Base-by-base conservation (phyloP, 345 rosid species). In the Dovyalis caffra region DNA sequence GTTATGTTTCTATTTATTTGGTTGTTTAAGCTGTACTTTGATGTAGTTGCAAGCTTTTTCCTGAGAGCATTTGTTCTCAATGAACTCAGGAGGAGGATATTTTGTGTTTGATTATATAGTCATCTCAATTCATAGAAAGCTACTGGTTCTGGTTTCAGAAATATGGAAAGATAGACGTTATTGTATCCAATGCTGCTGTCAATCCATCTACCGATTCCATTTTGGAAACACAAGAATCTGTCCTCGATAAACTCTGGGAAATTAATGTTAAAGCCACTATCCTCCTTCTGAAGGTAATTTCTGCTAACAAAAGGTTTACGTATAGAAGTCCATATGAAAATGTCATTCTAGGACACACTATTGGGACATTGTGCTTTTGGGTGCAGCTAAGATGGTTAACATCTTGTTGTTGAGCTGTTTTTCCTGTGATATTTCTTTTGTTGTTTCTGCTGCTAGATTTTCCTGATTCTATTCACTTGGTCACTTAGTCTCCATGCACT, bases 231-330 rank as follows among this genome's bases (percentile, higher is more conserved):
- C 69, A 85, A 82, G 98, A 84, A 72, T 82, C 88, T 18, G 83
- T 89, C 33, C 97, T 93, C 3, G 97, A 91, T 82, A 93, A 93
- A 83, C 83, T 93, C 15, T 91, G 98, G 98, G 93, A 93, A 56
- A 89, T 93, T 64, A 91, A 93, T 80, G 97, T 93, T 72, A 93
- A 93, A 77, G 84, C 97, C 14, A 66, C 92, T 11, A 84, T 93
- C 70, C 92, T 87, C 69, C 87, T 93, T 38, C 82, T 93, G 56
- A 72, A 90, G 93, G 95, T 91, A 76, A 69, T 38, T 74, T 38
- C 7, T 15, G 14, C 1, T 29, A 31, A 5, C 8, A 4, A 1
- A 15, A 26, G 18, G 16, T 32, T 29, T 32, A 26, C 16, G 4
- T 29, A 16, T 32, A 15, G 37, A 25, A 57, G 6, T 25, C 28